Evolutionary conservation across 164 flowering plant species (phyloP), one percentile per base, ranked within the genome.

Genomic region (Stephania japonica): DNA sequence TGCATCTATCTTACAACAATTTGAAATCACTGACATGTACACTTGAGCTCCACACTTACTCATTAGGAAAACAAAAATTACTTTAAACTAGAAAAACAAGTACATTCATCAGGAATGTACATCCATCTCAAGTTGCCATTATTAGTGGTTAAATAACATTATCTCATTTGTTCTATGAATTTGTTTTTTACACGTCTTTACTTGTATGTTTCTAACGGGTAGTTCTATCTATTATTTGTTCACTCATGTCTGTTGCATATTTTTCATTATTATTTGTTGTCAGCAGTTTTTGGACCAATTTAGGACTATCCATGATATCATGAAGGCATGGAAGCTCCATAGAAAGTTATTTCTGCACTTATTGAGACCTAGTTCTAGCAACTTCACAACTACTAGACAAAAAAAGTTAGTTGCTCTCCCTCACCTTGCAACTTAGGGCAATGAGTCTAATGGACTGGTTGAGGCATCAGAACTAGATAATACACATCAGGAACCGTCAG

Each of bases 261-360:
- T 24, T 41, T 76, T 47, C 4, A 62, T 24, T 68, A 11, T 32
- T 32, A 32, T 32, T 32, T 32, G 38, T 21, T 77, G 65, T 3
- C 14, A 25, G 74, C 96, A 92, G 99, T 83, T 85, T 82, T 86
- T 91, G 73, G 97, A 94, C 67, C 84, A 81, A 64, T 88, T 88
- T 80, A 98, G 99, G 79, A 86, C 89, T 43, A 78, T 88, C 26
- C 76, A 83, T 79, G 98, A 91, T 72, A 43, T 90, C 23, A 87
- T 81, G 77, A 89, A 83, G 80, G 97, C 94, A 56, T 91, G 91
- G 96, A 78, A 77, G 68, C 91, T 87, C 66, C 98, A 91, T 75
- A 72, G 80, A 42, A 80, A 79, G 80, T 78, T 85, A 47, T 94
- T 94, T 78, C 96, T 96, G 2, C 73, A 82, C 73, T 78, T 81